These are phyloP conservation scores for Cubamyces lactineus DNA, from an alignment of 768 basidiomycete species.

Conservation along the genomic window DNA sequence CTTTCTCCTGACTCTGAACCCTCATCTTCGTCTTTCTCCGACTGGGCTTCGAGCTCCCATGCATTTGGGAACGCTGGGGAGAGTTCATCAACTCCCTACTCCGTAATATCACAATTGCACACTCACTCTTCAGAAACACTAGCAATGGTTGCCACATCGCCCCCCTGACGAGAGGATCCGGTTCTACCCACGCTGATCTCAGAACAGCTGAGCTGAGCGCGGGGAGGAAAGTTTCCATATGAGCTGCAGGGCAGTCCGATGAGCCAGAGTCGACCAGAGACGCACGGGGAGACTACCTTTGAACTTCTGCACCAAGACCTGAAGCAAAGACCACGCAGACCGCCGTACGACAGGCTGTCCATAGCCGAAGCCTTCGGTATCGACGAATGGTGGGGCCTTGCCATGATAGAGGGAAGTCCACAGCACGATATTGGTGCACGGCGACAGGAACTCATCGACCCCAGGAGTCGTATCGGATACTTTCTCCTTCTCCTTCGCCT, in stretches of 20 bases:
- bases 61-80: constrained; percentile 60
- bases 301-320: constrained; percentile 45
- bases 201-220: constrained; percentile 61
- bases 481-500: constrained; percentile 9
- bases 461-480: background rate
- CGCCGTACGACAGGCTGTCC: constrained; percentile 74
- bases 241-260: constrained; percentile 21
- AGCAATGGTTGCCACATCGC: constrained; percentile 74
- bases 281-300: constrained; percentile 43
- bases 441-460: constrained; percentile 39
- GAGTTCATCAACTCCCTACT: background rate
- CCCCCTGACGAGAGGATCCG: constrained; percentile 67
- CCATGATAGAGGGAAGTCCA: constrained; percentile 63
- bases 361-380: constrained; percentile 55
- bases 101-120: background rate
- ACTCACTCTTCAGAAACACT: constrained; percentile 70
- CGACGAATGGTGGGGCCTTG: constrained; percentile 46
- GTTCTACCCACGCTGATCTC: constrained; percentile 73
- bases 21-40: constrained; percentile 38
- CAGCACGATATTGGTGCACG: constrained; percentile 53
- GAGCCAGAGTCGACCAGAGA: background rate
- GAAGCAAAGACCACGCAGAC: constrained; percentile 65
- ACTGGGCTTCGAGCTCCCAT: constrained; percentile 56
- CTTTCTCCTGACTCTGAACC: constrained; percentile 37
- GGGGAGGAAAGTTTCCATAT: constrained; percentile 40